Base-by-base conservation (phyloP, 805 yeast genomes). In the Spathaspora arborariae region DNA sequence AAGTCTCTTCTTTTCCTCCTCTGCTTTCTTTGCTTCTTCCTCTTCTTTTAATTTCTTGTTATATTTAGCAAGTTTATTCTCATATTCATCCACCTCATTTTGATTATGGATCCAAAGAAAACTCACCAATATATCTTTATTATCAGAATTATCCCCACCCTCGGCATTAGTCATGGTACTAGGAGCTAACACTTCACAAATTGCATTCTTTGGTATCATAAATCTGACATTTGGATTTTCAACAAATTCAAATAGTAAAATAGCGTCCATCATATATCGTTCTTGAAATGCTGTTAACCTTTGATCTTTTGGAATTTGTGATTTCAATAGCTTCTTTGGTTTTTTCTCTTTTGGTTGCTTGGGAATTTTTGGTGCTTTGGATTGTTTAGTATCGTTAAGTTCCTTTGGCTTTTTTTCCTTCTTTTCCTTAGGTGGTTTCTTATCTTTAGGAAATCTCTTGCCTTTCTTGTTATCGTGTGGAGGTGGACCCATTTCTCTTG, bases 201-300 rank as follows among this genome's bases (percentile, higher is more conserved):
- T 76, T 1, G 95, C 78, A 51, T 88, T 80, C 52, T 82, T 82
- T 0, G 98, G 97, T 0, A 92, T 59, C 48, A 77, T 67, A 56
- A 78, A 92, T 48, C 98, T 75, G 6, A 83, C 83, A 40, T 83
- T 76, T 0, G 94, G 79, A 59, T 82, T 84, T 56, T 94, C 98
- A 21, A 77, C 76, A 66, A 82, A 92, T 63, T 94, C 99, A 62
- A 92, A 83, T 5, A 90, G 83, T 35, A 94, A 61, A 45, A 88
- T 85, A 0, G 95, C 89, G 55, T 80, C 79, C 33, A 76, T 62
- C 19, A 79, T 67, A 56, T 85, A 86, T 59, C 81, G 77, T 54
- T 84, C 91, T 57, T 87, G 95, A 56, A 86, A 85, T 0, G 90
- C 83, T 0, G 94, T 85, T 43, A 87, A 64, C 54, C 79, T 81